These are phyloP conservation scores for Allium fistulosum DNA, from an alignment of 106 monocot species.

Conservation along the genomic window DNA sequence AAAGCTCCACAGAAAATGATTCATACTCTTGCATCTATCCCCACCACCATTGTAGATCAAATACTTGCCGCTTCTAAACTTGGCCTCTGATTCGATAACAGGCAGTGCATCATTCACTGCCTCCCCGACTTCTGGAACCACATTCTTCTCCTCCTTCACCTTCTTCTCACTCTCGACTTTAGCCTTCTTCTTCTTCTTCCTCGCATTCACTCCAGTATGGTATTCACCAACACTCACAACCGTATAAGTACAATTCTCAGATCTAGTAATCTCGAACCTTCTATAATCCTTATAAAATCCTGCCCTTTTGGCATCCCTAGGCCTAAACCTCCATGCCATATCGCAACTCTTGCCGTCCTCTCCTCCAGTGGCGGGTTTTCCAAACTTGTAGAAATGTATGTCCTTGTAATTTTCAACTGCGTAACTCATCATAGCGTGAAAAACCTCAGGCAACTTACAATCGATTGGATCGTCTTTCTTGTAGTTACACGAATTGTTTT, in stretches of 20 bases:
- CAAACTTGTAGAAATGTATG: constrained; percentile 76
- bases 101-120: constrained; percentile 65
- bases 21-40: constrained; percentile 91
- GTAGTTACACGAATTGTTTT: constrained; percentile 3
- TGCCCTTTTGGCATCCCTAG: constrained; percentile 57
- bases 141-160: constrained; percentile 15
- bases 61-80: constrained; percentile 59
- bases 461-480: constrained; percentile 15
- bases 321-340: constrained; percentile 90
- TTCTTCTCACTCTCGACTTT: not conserved
- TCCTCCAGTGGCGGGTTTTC: constrained; percentile 34
- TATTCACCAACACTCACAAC: constrained; percentile 67
- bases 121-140: constrained; percentile 60
- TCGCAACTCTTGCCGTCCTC: constrained; percentile 43
- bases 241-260: constrained; percentile 29
- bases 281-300: constrained; percentile 87
- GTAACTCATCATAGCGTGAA: constrained; percentile 66
- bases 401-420: constrained; percentile 70
- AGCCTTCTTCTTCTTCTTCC: constrained; percentile 33
- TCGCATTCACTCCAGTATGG: constrained; percentile 68
- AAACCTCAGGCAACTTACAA: constrained; percentile 44
- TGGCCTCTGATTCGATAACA: constrained; percentile 56
- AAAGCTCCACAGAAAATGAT: constrained; percentile 89
- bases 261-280: constrained; percentile 50
- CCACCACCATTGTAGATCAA: constrained; percentile 70